Base-by-base conservation (phyloP, 768 basidiomycete species). In the Thelephora ganbajun region DNA sequence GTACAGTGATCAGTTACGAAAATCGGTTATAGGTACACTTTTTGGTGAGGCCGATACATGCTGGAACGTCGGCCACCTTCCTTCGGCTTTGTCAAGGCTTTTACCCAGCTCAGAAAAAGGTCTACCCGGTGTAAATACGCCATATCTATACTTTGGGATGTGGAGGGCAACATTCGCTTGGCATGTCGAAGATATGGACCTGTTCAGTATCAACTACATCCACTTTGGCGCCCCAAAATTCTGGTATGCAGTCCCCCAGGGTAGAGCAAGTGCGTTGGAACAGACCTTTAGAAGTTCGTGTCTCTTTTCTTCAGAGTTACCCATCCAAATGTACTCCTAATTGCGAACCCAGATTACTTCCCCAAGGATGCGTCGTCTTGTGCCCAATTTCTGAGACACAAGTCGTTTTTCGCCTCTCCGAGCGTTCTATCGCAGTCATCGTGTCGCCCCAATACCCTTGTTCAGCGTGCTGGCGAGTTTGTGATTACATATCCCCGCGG, bases 131-230 rank as follows among this genome's bases (percentile, higher is more conserved):
- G 96, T 99, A 43, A 98, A 98, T 59, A 83, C 91, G 2, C 94
- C 94, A 0, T 98, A 98, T 61, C 75, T 98, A 2, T 98, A 98
- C 64, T 98, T 93, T 61, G 96, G 96, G 53, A 98, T 97, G 93
- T 99, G 96, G 96, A 73, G 92, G 45, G 94, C 94, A 19, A 91
- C 91, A 0, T 98, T 98, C 64, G 89, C 92, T 0, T 99, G 96
- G 94, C 96, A 99, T 57, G 96, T 99, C 43, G 96, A 99, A 63
- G 96, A 99, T 63, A 96, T 97, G 88, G 96, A 99, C 59, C 72
- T 99, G 1, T 97, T 94, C 65, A 93, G 90, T 48, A 98, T 99
- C 67, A 99, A 99, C 60, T 98, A 92, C 61, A 89, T 99, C 48
- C 96, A 99, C 63, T 98, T 97, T 55, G 96, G 96, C 0, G 92